Base-by-base conservation (phyloP, 805 yeast genomes). In the Cyberlindnera bimundalis region DNA sequence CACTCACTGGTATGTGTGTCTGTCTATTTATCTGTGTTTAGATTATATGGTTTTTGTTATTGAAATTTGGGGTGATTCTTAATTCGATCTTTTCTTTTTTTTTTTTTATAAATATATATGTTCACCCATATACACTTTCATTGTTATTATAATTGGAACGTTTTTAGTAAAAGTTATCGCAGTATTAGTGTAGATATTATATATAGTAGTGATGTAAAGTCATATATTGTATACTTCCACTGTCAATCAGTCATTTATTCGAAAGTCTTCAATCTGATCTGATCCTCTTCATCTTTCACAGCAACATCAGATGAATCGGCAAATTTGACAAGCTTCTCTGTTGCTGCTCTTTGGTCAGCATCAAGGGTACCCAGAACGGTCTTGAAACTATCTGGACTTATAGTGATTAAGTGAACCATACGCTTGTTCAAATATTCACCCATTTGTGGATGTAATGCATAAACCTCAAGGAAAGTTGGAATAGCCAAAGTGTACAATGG, bases 201-300 rank as follows among this genome's bases (percentile, higher is more conserved):
- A n/a, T n/a, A n/a, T n/a, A n/a, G n/a, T n/a, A n/a, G n/a, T n/a
- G n/a, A n/a, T n/a, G n/a, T n/a, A n/a, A n/a, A n/a, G n/a, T n/a
- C n/a, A n/a, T n/a, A n/a, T n/a, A n/a, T n/a, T n/a, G n/a, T n/a
- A n/a, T n/a, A n/a, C n/a, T n/a, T n/a, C n/a, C n/a, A n/a, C n/a
- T n/a, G n/a, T n/a, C n/a, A 12, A n/a, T 25, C 7, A 5, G 16
- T 15, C 6, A 14, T 27, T 40, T 32, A 53, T 26, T 44, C 73
- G 55, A 79, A 79, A 1, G 71, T 64, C 52, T 76, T 78, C 37
- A 79, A 59, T 49, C 74, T 66, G 43, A 79, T 79, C 39, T 72
- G 78, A n/a, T 48, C 52, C 33, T 52, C 48, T 13, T 42, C 40
- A 39, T 39, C 40, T 17, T 38, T 48, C 29, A 50, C 46, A 31